Evolutionary conservation across 2,329 filamentous ascomycete genomes (phyloP).

Genomic region (Diaporthe ampelina): DNA sequence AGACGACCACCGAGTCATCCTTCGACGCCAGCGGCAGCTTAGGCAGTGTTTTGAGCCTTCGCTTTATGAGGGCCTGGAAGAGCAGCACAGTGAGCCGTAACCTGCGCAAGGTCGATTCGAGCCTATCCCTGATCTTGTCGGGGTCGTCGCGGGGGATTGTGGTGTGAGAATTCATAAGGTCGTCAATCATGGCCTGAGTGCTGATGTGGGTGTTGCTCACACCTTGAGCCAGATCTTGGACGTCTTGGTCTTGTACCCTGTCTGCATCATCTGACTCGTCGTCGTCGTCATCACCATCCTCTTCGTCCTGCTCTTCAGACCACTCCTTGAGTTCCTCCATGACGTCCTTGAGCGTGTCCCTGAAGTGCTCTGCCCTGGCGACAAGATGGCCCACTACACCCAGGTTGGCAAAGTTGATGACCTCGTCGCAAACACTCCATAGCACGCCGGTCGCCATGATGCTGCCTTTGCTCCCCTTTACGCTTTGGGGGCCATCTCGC

Average conservation of each 20-base stretch:
- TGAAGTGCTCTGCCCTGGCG: slow-evolving; percentile 79
- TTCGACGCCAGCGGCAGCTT: slow-evolving; percentile 45
- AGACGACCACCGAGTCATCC: slow-evolving; percentile 49
- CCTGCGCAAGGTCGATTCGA: slow-evolving; percentile 74
- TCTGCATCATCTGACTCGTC: slow-evolving; percentile 63
- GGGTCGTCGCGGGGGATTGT: slow-evolving; percentile 76
- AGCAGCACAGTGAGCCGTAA: slow-evolving; percentile 77
- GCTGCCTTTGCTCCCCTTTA: slow-evolving; percentile 61
- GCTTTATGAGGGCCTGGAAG: slow-evolving; percentile 78
- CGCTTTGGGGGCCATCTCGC: slow-evolving; percentile 57
- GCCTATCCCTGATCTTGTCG: slow-evolving; percentile 72
- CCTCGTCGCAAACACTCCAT: slow-evolving; percentile 86
- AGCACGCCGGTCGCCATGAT: slow-evolving; percentile 80
- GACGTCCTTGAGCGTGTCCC: slow-evolving; percentile 83
- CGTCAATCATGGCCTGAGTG: slow-evolving; percentile 73
- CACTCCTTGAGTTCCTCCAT: slow-evolving; percentile 90
- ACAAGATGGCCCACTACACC: slow-evolving; percentile 80
- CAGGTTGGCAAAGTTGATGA: slow-evolving; percentile 73
- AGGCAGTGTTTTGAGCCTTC: slow-evolving; percentile 74
- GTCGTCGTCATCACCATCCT: slow-evolving; percentile 67
- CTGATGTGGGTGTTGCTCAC: slow-evolving; percentile 50
- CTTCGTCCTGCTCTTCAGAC: slow-evolving; percentile 79
- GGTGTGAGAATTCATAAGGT: slow-evolving; percentile 73
- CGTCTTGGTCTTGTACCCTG: slow-evolving; percentile 56
- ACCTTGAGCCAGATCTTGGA: slow-evolving; percentile 53